Conservation (phyloP, 2,329 filamentous ascomycete species). For the Epichloe gansuensis region DNA sequence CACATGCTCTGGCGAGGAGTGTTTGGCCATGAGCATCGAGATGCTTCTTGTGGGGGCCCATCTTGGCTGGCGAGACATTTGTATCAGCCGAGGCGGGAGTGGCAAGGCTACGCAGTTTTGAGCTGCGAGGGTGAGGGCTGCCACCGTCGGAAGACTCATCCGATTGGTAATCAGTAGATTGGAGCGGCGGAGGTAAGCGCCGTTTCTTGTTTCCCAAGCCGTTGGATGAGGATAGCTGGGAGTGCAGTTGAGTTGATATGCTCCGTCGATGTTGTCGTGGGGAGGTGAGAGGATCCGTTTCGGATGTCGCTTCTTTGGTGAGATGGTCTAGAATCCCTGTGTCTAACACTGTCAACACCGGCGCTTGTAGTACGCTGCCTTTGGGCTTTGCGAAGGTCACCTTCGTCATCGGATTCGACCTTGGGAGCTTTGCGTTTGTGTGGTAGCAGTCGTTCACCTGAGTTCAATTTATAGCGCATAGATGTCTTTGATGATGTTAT, state of each 20-base stretch:
- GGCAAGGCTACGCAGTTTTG: slow-evolving; percentile 43
- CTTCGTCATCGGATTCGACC: slow-evolving; percentile 46
- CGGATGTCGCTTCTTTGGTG: slow-evolving; percentile 22
- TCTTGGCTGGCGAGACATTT: slow-evolving; percentile 54
- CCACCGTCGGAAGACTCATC: slow-evolving; percentile 53
- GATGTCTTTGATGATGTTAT: slow-evolving; percentile 30
- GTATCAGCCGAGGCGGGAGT: slow-evolving; percentile 46
- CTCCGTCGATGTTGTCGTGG: slow-evolving; percentile 49
- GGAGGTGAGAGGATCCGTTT: slow-evolving; percentile 48
- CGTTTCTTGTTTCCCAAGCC: slow-evolving; percentile 49
- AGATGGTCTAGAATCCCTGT: slow-evolving; percentile 22
- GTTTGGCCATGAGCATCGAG: slow-evolving; percentile 90
- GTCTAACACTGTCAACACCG: slow-evolving; percentile 23
- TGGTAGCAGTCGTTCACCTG: slow-evolving; percentile 33
- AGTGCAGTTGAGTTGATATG: slow-evolving; percentile 49
- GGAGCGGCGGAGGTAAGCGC: slow-evolving; percentile 47
- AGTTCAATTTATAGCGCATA: slow-evolving; percentile 35
- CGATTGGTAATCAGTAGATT: slow-evolving; percentile 53
- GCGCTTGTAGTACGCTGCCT: slow-evolving; percentile 39
- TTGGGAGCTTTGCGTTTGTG: slow-evolving; percentile 43
- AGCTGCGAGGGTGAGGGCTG: slow-evolving; percentile 46
- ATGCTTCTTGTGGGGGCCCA: slow-evolving; percentile 68
- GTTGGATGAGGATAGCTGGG: slow-evolving; percentile 35
- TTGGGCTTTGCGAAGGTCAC: slow-evolving; percentile 39
- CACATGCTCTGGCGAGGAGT: slow-evolving; percentile 77